A percentile compares a stretch with the other conserved stretches of the same genome.
phyloP scores from a whole-genome alignment of 495 filamentous ascomycete species.

The Tuber microsphaerosporum region DNA sequence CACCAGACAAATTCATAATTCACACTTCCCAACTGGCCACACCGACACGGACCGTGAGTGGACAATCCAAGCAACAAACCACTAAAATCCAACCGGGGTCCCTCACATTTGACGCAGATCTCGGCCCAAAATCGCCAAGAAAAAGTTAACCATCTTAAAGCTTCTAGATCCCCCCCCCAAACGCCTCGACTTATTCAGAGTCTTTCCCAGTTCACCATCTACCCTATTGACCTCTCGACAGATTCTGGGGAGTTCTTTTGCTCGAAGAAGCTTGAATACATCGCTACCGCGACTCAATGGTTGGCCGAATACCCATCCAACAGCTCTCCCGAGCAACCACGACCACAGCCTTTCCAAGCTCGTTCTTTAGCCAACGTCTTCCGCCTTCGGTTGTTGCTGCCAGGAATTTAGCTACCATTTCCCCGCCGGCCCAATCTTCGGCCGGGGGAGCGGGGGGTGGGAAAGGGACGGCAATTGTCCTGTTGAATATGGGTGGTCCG shows the following conservation, averaged over 20 bases:
- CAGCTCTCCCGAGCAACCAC: conserved; percentile 15
- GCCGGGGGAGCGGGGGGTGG: background rate
- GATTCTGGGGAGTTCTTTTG: background rate
- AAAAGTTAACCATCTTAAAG: background rate
- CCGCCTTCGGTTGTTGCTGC: conserved; percentile 13
- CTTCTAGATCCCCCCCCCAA: background rate
- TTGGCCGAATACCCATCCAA: conserved; percentile 23
- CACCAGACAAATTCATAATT: background rate
- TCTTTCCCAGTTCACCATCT: background rate
- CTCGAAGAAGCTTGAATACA: background rate
- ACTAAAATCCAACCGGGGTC: background rate
- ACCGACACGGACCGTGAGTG: background rate
- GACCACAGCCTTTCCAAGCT: conserved; percentile 15
- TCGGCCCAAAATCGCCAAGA: conserved; percentile 1
- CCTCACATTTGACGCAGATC: background rate
- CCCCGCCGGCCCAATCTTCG: conserved; percentile 8
- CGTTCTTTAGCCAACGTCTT: conserved; percentile 25
- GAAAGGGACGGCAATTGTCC: conserved; percentile 78
- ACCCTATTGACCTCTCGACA: background rate
- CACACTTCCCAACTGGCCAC: background rate
- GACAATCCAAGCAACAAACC: background rate
- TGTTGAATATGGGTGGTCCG: conserved; percentile 98
- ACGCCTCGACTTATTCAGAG: background rate
- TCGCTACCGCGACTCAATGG: conserved; percentile 7
- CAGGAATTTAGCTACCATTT: conserved; percentile 22